phyloP scores from a whole-genome alignment of 495 filamentous ascomycete genomes.

The Arthonia radiata region DNA sequence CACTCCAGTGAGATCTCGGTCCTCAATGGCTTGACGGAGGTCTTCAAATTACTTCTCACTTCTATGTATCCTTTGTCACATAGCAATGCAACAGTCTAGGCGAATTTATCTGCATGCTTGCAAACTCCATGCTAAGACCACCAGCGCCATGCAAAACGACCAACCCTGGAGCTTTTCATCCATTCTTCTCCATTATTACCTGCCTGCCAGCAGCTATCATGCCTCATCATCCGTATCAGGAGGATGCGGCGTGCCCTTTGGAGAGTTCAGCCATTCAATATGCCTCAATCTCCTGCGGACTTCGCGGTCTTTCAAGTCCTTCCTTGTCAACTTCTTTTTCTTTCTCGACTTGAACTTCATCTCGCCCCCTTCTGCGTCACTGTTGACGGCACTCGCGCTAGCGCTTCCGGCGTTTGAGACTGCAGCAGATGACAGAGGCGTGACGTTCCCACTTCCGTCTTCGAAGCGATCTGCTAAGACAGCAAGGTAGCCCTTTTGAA shows the following conservation, averaged over 20 bases:
- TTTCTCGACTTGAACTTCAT: slow-evolving; percentile 86
- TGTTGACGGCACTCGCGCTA: slow-evolving; percentile 45
- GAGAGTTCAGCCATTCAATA: slow-evolving; percentile 73
- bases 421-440: slow-evolving; percentile 23
- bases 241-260: slow-evolving; percentile 22
- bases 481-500: slow-evolving; percentile 51
- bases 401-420: slow-evolving; percentile 28
- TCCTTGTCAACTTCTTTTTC: slow-evolving; percentile 98
- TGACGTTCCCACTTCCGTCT: slow-evolving; percentile 39
- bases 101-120: too few relatives aligned
- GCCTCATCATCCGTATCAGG: slow-evolving; percentile 19
- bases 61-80: too few relatives aligned
- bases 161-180: too few relatives aligned
- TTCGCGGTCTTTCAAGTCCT: slow-evolving; percentile 83
- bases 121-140: too few relatives aligned
- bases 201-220: too few relatives aligned
- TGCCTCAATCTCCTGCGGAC: slow-evolving; percentile 68
- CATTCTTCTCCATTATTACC: too few relatives aligned
- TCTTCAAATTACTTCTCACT: too few relatives aligned
- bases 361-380: slow-evolving; percentile 52
- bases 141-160: too few relatives aligned
- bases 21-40: too few relatives aligned
- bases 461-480: slow-evolving; percentile 66
- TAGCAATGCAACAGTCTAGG: too few relatives aligned
- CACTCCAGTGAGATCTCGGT: too few relatives aligned